Evolutionary conservation across 176 grass and related monocot genomes (phyloP), one percentile per base, ranked within the genome.

Genomic region (Oryza officinalis): DNA sequence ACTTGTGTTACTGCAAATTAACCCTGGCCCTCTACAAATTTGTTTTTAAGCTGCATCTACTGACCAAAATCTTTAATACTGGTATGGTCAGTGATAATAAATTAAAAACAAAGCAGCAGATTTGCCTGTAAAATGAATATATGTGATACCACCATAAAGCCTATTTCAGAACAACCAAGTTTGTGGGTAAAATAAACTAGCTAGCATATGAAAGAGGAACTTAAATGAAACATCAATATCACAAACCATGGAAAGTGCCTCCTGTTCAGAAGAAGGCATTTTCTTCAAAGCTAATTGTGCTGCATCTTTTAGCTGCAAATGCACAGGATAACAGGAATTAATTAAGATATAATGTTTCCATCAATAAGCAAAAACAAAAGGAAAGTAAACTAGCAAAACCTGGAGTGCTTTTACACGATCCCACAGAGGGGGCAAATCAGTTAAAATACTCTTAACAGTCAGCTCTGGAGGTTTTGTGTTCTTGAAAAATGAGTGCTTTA

Each of bases 401-500:
- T 94, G 92, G 18, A 97, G 95, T 84, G 95, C 82, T 75, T 97
- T 94, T 69, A 97, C 95, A 83, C 95, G 86, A 50, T 97, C 95
- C 95, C 92, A 91, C 27, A 97, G 88, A 49, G 95, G 95, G 33
- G 92, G 92, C 76, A 97, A 87, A 75, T 88, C 92, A 75, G 76
- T 81, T 76, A 94, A 76, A 60, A 97, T 91, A 79, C 80, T 86
- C 88, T 94, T 97, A 76, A 97, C 46, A 28, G 86, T 84, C 79
- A 87, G 69, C 71, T 97, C 92, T 45, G 95, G 92, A 81, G 90
- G 74, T 66, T 94, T 97, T 57, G 91, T 87, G 80, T 85, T 74
- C 87, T 94, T 97, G 90, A 97, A 97, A 87, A 97, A 94, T 37
- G 90, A 92, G 77, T 97, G 95, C 74, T 97, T 97, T 47, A 93